A percentile compares a stretch with the other conserved stretches of the same genome.
Conservation (phyloP, 768 basidiomycete species). For the Pleurotus djamor region DNA sequence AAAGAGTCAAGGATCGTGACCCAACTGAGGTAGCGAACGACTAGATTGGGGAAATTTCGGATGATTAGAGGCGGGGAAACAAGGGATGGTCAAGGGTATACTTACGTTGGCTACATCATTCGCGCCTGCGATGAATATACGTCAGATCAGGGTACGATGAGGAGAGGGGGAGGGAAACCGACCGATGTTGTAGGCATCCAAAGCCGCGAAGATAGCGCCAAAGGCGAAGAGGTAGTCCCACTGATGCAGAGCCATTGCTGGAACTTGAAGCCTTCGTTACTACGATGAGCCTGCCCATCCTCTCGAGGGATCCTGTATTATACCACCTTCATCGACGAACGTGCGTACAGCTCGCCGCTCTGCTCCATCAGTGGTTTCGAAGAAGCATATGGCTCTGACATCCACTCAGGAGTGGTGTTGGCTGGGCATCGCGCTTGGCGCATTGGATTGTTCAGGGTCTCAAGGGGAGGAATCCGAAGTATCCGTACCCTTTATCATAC, state of each 20-base stretch:
- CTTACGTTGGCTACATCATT: constrained; percentile 26
- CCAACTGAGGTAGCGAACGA: constrained; percentile 21
- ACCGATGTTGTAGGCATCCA: constrained; percentile 1
- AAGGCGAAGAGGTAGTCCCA: constrained; percentile 28
- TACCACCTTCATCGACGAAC: neutral
- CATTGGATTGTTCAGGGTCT: too few relatives aligned
- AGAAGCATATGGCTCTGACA: neutral
- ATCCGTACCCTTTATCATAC: too few relatives aligned
- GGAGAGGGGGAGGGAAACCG: neutral
- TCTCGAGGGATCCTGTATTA: neutral
- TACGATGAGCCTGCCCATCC: neutral
- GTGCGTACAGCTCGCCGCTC: neutral
- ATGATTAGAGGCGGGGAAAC: neutral
- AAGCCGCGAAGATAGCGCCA: constrained; percentile 17
- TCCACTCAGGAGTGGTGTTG: neutral
- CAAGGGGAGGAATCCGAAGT: too few relatives aligned
- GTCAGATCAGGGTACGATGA: constrained; percentile 13
- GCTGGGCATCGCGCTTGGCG: neutral
- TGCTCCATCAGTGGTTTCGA: neutral
- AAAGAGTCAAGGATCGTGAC: constrained; percentile 22
- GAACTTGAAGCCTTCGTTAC: constrained; percentile 1
- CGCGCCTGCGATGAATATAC: constrained; percentile 18
- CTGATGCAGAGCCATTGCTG: constrained; percentile 21
- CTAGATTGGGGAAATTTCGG: constrained; percentile 4
- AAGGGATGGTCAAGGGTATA: neutral